Percentiles rank a stretch among this genome's conserved stretches.
These are phyloP conservation scores for Cystobasidium onofrii DNA, from an alignment of 768 basidiomycete genomes.

Conservation along the genomic window DNA sequence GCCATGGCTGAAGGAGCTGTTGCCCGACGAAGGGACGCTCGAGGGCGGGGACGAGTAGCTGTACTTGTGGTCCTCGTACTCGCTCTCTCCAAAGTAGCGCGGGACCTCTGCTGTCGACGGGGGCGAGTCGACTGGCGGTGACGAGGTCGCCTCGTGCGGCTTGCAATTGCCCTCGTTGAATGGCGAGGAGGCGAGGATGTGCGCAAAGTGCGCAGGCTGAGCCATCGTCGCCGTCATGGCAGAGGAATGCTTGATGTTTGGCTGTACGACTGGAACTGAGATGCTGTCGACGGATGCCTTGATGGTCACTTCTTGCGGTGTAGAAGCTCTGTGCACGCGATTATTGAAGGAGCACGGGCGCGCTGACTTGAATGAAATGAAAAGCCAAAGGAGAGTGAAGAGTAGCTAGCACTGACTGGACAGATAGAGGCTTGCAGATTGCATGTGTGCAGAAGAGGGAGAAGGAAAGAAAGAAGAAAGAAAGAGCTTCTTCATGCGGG, in stretches of 20 bases:
- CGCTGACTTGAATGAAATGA: too few relatives aligned
- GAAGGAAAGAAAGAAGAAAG: background rate
- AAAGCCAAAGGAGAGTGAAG: background rate
- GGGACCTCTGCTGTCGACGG: constrained; percentile 8
- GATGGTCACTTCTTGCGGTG: background rate
- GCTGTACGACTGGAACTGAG: background rate
- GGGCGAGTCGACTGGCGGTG: constrained; percentile 4
- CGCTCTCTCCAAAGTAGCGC: constrained; percentile 6
- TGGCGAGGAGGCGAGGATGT: constrained; percentile 17
- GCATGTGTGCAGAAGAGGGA: background rate
- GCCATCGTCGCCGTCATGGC: background rate
- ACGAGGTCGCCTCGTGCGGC: background rate
- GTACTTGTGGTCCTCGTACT: constrained; percentile 13
- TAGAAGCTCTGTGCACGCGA: background rate
- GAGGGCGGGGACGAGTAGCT: constrained; percentile 28
- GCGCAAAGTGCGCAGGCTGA: constrained; percentile 12
- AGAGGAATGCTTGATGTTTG: background rate
- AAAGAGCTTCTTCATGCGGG: background rate
- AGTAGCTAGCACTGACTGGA: background rate
- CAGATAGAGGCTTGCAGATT: background rate
- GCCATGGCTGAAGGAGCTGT: constrained; percentile 4
- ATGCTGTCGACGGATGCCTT: background rate
- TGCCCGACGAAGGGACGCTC: constrained; percentile 12
- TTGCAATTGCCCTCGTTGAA: constrained; percentile 20
- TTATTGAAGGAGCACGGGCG: background rate